These are phyloP conservation scores for Acanthamoeba culbertsoni DNA, from an alignment of 208 protist species.

Conservation along the genomic window DNA sequence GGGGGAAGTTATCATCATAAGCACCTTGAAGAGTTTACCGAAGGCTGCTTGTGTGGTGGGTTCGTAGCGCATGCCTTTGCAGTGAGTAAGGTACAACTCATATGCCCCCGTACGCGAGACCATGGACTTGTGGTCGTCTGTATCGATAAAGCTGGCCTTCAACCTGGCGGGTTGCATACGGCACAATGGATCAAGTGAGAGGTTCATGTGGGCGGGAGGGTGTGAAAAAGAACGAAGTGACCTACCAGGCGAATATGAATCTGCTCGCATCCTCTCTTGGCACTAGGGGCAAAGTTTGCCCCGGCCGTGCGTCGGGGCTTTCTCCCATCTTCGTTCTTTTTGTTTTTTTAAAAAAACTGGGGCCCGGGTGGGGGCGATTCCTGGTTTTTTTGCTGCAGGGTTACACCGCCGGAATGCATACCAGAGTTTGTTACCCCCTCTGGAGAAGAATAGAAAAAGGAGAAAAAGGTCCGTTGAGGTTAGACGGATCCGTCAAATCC, in stretches of 20 bases:
- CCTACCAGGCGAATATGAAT: background rate
- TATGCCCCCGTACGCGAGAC: background rate
- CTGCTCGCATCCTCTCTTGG: background rate
- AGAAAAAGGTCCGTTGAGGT: no score
- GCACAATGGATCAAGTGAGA: background rate
- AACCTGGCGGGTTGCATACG: background rate
- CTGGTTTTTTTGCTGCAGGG: no score
- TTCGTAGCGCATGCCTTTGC: background rate
- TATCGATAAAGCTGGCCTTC: background rate
- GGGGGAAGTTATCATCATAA: background rate
- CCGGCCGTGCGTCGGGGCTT: no score
- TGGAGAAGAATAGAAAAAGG: no score
- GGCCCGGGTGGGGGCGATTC: no score
- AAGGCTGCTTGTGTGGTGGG: background rate
- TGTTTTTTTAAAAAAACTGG: no score
- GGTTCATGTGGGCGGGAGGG: no score
- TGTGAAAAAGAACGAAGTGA: background rate
- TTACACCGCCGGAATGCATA: no score
- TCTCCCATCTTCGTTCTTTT: no score
- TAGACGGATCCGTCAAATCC: no score
- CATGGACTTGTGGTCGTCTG: background rate
- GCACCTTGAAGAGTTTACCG: slow-evolving; percentile 4
- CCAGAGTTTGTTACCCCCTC: no score
- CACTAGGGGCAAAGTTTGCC: background rate
- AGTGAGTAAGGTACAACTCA: background rate